Base-by-base conservation (phyloP, 2,329 filamentous ascomycete species). In the Fusarium anguioides region DNA sequence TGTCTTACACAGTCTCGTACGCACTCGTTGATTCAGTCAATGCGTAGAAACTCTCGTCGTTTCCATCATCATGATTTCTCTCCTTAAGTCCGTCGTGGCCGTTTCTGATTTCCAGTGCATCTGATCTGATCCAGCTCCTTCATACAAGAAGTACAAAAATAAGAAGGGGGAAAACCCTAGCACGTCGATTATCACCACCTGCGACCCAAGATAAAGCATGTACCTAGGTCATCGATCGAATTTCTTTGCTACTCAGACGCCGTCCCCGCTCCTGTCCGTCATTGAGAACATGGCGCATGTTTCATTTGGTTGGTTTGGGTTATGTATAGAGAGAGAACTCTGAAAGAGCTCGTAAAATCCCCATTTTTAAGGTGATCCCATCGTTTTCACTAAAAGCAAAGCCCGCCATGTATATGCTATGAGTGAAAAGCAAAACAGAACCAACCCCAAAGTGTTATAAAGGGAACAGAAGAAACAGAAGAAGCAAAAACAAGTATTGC, bases 131-230 rank as follows among this genome's bases (percentile, higher is more conserved):
- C 54, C 64, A 60, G 64, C 49, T 50, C 60, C 54, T 57, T 68
- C 64, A 68, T 68, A 68, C 64, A 68, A 65, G 52, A 65, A 67
- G 41, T 44, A 59, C 37, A 50, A 61, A 41, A 47, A 52, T 27
- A 52, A 61, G 31, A 60, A 54, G 40, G 49, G 36, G 47, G 15
- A 44, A 55, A 62, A 55, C 29, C 39, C 53, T 40, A 55, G 45
- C 60, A 65, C 46, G 42, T 61, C 46, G 39, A 66, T 66, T 64
- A 53, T 65, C 39, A 46, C 54, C 46, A 47, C 39, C 41, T 54
- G 59, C 51, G 31, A 52, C 42, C 50, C 35, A 41, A 50, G 54
- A 36, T 46, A 53, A 60, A 39, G 27, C 26, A n/a, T n/a, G n/a
- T n/a, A n/a, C n/a, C n/a, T n/a, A 52, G 46, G 60, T 49, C 52